phyloP scores from a whole-genome alignment of 306 rosid species.

The cucumber (Cucumis sativus) region Cucumber_9930_V3 NC_026660.2:6392001-6392500 shows the following conservation, averaged over 20 bases:
- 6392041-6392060: constrained; percentile 28
- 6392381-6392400: no score
- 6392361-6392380: constrained; percentile 15
- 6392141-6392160: not conserved
- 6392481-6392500: no score
- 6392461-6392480: no score
- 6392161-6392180: constrained; percentile 12
- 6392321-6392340: constrained; percentile 46
- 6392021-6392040: constrained; percentile 21
- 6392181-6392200: not conserved
- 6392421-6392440: no score
- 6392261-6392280: not conserved
- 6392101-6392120: not conserved
- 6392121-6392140: not conserved
- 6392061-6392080: not conserved
- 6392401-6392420: no score
- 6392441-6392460: no score
- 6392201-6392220: not conserved
- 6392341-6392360: constrained; percentile 23
- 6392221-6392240: no score
- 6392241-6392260: no score
- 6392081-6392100: no score
- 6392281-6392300: not conserved
- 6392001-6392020: no score
- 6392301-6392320: constrained; percentile 8